Conservation (phyloP, 164 flowering plant species). For the Dillenia suffruticosa region DNA sequence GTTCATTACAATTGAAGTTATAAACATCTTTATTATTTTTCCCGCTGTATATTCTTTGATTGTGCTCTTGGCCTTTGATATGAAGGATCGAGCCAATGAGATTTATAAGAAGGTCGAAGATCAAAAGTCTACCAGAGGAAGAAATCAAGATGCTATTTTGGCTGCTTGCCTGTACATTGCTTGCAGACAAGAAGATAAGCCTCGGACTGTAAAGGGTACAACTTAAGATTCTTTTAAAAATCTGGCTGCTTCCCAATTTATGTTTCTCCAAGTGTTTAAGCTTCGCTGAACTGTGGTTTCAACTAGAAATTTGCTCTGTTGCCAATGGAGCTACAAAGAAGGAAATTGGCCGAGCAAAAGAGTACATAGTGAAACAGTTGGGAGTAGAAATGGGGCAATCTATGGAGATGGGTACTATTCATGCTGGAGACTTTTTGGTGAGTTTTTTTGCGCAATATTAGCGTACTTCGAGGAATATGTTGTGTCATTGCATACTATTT, state of each 20-base stretch:
- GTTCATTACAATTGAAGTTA: too few relatives aligned
- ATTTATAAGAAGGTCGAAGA: constrained; percentile 42
- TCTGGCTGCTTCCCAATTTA: constrained; percentile 29
- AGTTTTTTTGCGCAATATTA: constrained; percentile 7
- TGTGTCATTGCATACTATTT: constrained; percentile 1
- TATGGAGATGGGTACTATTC: constrained; percentile 70
- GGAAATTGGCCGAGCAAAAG: constrained; percentile 84
- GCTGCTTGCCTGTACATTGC: constrained; percentile 44
- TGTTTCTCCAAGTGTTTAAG: constrained; percentile 26
- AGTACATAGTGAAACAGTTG: constrained; percentile 67
- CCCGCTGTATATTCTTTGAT: neutral
- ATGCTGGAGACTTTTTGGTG: constrained; percentile 82
- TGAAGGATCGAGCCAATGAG: constrained; percentile 36
- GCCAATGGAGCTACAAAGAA: constrained; percentile 82
- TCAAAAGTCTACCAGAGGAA: constrained; percentile 33
- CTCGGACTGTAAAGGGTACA: constrained; percentile 38
- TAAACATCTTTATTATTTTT: too few relatives aligned
- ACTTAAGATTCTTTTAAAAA: constrained; percentile 20
- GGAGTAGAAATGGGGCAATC: constrained; percentile 66
- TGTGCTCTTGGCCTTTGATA: neutral
- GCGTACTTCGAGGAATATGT: neutral
- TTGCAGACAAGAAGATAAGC: constrained; percentile 33
- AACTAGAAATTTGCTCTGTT: constrained; percentile 71
- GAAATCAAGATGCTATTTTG: constrained; percentile 34
- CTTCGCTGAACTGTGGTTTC: constrained; percentile 33